Conservation (phyloP, 1,284 basidiomycete species). For the Pterulicium gracile region DNA sequence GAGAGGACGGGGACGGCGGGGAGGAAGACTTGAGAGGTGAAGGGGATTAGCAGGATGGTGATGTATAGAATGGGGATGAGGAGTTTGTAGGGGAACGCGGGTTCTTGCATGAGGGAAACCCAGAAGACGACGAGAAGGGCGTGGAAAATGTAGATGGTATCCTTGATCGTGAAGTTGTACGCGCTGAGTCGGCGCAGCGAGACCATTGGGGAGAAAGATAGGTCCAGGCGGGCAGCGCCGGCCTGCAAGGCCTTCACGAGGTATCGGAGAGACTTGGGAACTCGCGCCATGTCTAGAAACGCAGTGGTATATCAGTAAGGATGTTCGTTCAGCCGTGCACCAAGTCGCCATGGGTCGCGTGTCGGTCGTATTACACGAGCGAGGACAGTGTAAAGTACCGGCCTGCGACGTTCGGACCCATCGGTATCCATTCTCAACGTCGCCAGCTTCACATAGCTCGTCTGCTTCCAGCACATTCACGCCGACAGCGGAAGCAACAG, state of each 20-base stretch:
- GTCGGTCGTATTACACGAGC: no score
- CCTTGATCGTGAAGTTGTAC: constrained; percentile 50
- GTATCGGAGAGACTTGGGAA: constrained; percentile 1
- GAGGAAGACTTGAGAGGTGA: constrained; percentile 88
- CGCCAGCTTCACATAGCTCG: no score
- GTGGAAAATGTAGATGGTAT: constrained; percentile 57
- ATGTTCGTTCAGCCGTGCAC: no score
- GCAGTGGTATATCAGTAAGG: background rate
- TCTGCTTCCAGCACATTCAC: no score
- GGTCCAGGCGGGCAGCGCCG: constrained; percentile 63
- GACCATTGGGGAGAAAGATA: constrained; percentile 60
- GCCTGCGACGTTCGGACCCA: no score
- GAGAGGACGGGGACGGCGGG: constrained; percentile 83
- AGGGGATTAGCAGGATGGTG: constrained; percentile 66
- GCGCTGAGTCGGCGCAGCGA: constrained; percentile 53
- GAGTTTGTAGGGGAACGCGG: constrained; percentile 69
- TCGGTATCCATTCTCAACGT: no score
- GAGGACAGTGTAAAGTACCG: no score
- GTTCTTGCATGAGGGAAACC: constrained; percentile 67
- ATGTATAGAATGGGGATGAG: constrained; percentile 69
- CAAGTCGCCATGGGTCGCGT: no score
- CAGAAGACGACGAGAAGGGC: constrained; percentile 61
- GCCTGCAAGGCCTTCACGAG: constrained; percentile 35
- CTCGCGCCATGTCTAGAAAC: background rate
- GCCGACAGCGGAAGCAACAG: no score